Base-by-base conservation (phyloP, 2,329 filamentous ascomycete species). In the Phaeosphaeria sp. region DNA sequence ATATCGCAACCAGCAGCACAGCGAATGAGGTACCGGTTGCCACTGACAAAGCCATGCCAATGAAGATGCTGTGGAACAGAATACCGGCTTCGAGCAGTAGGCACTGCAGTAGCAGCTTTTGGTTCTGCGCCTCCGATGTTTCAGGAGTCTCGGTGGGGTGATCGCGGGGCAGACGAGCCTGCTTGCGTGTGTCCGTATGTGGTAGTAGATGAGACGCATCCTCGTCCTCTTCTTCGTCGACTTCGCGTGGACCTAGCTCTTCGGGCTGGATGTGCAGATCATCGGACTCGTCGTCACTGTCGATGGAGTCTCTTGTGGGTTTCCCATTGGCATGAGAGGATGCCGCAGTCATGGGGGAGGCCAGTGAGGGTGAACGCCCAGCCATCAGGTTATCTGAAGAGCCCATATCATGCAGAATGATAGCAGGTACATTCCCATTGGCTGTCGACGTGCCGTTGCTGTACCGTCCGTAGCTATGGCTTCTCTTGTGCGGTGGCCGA, bases 1-100 rank as follows among this genome's bases (percentile, higher is more conserved):
- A 78, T 56, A 91, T 91, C 59, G 89, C 89, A 48, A 90, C 78
- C 7, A 91, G 81, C 3, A 91, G 82, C 24, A 91, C 81, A 55
- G 88, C 75, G 73, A 91, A 91, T 3, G 87, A 85, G 6, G 81
- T 78, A 1, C 89, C 86, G 1, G 86, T 85, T 20, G 88, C 88
- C 62, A 91, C 89, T 24, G 87, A 89, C 24, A 91, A 78, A 0
- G 89, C 90, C 82, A 91, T 89, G 56, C 89, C 89, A 55, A 91
- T 89, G 73, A 91, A 91, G 57, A 93, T 84, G 59, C 87, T 91
- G 77, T 93, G 90, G 73, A 93, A 93, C 11, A 93, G 81, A 63
- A 93, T 93, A 59, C 90, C 90, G 55, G 90, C 88, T 75, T 93
- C 90, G 5, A 93, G 83, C 2, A 93, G 83, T 4, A 90, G 85